Base-by-base conservation (phyloP, 805 yeast species). In the Barnettozyma pratensis region DNA sequence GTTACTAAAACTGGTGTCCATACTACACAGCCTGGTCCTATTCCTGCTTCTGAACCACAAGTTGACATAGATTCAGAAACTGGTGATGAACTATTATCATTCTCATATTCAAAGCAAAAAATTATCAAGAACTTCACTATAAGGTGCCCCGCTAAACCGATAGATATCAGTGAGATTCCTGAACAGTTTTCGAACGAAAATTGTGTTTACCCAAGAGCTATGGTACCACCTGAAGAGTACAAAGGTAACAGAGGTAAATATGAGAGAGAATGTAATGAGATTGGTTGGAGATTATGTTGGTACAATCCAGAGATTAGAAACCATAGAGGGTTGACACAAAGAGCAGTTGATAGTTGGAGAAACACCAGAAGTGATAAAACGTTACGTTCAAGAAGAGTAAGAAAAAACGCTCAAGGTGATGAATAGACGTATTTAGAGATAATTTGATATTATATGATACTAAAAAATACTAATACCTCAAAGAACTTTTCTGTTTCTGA, bases 271-370 rank as follows among this genome's bases (percentile, higher is more conserved):
- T 76, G 81, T 61, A 76, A 76, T 53, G 62, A 64, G 29, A 66
- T 76, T 39, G 80, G 79, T 5, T 75, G 80, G 79, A 64, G 67
- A n/a, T 57, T 76, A 31, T 68, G 73, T 6, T 65, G 60, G 57
- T 59, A 66, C 36, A 76, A 76, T 52, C 73, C 76, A 0, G 64
- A 64, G 26, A 61, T 76, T n/a, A 65, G 72, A 28, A 61, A 61
- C 42, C 70, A 71, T 31, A 64, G 77, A 29, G 80, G 80, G 1
- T 58, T 76, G 12, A 67, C 74, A 12, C 80, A 76, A 54, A 64
- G 80, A 31, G 80, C 80, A 1, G 80, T 76, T 12, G 80, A 75
- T 50, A 64, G 72, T 6, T 76, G 77, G 77, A 65, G 80, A 53
- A 76, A 76, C 57, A 69, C 77, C 5, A 65, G 75, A 52, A 57